A percentile compares a stretch with the other conserved stretches of the same genome.
phyloP scores from a whole-genome alignment of 2,329 filamentous ascomycete species.

The Chaetomiaceae sp. region DNA sequence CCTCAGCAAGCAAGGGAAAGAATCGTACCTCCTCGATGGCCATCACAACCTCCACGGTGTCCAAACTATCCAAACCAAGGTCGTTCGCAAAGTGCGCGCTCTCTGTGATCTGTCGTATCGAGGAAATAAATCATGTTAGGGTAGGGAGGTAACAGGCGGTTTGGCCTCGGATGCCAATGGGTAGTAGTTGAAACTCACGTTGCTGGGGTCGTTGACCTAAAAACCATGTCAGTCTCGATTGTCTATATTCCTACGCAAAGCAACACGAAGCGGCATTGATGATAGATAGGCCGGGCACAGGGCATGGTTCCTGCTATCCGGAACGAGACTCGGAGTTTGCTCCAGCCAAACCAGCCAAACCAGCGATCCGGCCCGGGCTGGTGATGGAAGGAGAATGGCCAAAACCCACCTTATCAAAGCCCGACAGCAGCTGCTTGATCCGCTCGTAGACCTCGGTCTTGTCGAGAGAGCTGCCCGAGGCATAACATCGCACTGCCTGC shows the following conservation, averaged over 20 bases:
- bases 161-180: background rate
- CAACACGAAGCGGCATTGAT: no score
- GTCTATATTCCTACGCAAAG: background rate
- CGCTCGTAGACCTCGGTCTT: conserved; percentile 48
- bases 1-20: no score
- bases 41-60: conserved; percentile 99
- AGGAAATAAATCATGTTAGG: conserved; percentile 19
- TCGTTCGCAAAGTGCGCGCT: conserved; percentile 93
- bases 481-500: conserved; percentile 77
- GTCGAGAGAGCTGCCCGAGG: conserved; percentile 70
- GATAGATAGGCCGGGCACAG: no score
- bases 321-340: no score
- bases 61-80: conserved; percentile 92
- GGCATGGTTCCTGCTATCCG: no score
- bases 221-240: conserved; percentile 13
- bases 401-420: conserved; percentile 85
- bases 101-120: conserved; percentile 63
- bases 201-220: conserved; percentile 63
- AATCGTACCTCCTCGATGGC: conserved; percentile 95
- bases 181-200: conserved; percentile 45
- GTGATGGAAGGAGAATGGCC: background rate
- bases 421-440: conserved; percentile 63
- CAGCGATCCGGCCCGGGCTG: no score
- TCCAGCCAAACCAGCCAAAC: background rate
- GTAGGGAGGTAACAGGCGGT: background rate